phyloP scores from a whole-genome alignment of 164 flowering plant genomes.

The Umbellularia californica region DNA sequence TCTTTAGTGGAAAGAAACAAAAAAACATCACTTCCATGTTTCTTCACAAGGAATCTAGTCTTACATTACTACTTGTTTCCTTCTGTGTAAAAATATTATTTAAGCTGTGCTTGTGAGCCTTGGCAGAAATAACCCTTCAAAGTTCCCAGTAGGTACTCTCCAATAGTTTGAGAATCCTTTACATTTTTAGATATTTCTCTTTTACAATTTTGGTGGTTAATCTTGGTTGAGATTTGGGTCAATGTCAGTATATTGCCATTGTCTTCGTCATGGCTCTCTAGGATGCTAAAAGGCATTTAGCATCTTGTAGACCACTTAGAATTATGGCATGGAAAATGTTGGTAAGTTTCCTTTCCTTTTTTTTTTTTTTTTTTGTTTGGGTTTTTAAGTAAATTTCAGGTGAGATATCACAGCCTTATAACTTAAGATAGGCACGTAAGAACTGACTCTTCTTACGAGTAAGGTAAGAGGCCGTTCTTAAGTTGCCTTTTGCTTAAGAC shows the following conservation, averaged over 20 bases:
- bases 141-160: no score
- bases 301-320: not conserved
- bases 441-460: no score
- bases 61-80: not conserved
- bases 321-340: not conserved
- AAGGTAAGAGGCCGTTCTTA: no score
- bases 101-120: not conserved
- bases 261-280: not conserved
- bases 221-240: no score
- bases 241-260: not conserved
- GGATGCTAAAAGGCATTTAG: not conserved
- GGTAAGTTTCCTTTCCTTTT: not conserved
- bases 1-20: slow-evolving; percentile 15
- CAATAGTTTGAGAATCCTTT: no score
- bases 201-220: no score
- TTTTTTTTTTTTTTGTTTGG: no score
- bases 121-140: not conserved
- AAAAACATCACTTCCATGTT: slow-evolving; percentile 15
- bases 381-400: no score
- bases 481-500: not conserved
- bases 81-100: no score
- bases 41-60: not conserved
- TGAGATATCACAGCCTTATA: no score
- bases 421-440: no score
- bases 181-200: no score